Percentiles rank a stretch among this genome's conserved stretches.
These are phyloP conservation scores for Podospora tetraspora DNA, from an alignment of 495 filamentous ascomycete genomes.

Conservation along the genomic window DNA sequence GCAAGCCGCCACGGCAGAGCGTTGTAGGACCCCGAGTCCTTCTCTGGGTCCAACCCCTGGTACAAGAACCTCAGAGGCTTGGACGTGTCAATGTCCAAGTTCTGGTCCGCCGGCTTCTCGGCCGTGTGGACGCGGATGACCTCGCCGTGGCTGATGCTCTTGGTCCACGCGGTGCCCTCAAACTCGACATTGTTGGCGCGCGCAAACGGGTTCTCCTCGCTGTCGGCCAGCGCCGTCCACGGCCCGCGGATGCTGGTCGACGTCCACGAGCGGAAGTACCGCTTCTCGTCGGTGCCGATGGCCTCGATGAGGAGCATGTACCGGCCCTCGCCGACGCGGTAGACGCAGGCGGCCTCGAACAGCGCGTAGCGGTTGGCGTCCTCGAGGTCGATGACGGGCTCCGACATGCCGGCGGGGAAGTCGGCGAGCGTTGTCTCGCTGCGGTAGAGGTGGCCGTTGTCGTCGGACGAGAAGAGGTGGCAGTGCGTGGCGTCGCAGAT, in stretches of 20 bases:
- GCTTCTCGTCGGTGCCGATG: slow-evolving; percentile 16
- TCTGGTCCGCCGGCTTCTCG: slow-evolving; percentile 25
- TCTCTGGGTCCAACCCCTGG: slow-evolving; percentile 20
- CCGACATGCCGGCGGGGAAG: slow-evolving; percentile 22
- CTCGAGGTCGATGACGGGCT: slow-evolving; percentile 20
- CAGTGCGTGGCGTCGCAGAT: slow-evolving; percentile 22
- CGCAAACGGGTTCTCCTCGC: slow-evolving; percentile 23
- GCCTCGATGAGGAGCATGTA: slow-evolving; percentile 25
- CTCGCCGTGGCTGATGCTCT: slow-evolving; percentile 29
- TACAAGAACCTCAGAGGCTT: slow-evolving; percentile 22
- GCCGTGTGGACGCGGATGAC: slow-evolving; percentile 15
- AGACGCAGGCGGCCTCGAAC: slow-evolving; percentile 24
- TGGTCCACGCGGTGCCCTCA: slow-evolving; percentile 19
- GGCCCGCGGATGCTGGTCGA: slow-evolving; percentile 11
- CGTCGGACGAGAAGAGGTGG: slow-evolving; percentile 26
- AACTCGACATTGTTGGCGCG: slow-evolving; percentile 23
- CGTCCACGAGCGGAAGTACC: slow-evolving; percentile 26
- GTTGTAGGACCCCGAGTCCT: slow-evolving; percentile 15
- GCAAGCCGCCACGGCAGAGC: slow-evolving; percentile 24
- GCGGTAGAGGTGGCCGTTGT: slow-evolving; percentile 29
- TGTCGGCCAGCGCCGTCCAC: slow-evolving; percentile 21
- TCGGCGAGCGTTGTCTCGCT: slow-evolving; percentile 15
- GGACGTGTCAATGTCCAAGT: slow-evolving; percentile 17
- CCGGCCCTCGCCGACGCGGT: slow-evolving; percentile 12
- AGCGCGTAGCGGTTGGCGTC: slow-evolving; percentile 14